Evolutionary conservation across 495 filamentous ascomycete genomes (phyloP), one percentile per base, ranked within the genome.

Genomic region (Chaetomium cochliodes): DNA sequence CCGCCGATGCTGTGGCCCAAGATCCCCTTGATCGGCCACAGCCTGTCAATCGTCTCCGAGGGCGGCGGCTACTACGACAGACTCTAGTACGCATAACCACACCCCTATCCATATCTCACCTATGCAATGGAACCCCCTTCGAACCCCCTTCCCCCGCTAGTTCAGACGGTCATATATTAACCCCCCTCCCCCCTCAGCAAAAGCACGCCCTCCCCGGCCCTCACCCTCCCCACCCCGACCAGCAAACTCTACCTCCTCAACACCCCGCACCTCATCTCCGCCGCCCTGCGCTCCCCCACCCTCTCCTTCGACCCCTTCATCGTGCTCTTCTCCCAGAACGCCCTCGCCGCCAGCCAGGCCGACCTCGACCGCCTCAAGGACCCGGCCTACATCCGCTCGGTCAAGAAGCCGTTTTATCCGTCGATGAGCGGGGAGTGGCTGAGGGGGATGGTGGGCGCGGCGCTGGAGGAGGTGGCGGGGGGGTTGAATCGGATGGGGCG

Each of bases 201-300:
- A 30, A 30, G 3, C 28, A 30, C 28, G 7, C 72, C 78, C 15
- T 6, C 2, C 28, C 28, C 28, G 3, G 72, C 75, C 50, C 77
- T 74, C 69, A 82, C 79, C 1, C 68, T 82, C 8, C 74, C 76
- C 25, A 72, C 78, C 28, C 58, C 52, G 39, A 41, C 37, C 44
- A 44, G 60, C 26, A 69, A 67, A 20, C 9, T 69, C 25, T 73
- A 73, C 60, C 44, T 71, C 0, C 65, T 71, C 66, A 52, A 60
- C 55, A 57, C 51, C 8, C 68, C 5, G 2, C 54, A n/a, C 23
- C 65, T 68, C 20, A 61, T 66, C 50, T 16, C 54, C n/a, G 62
- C 68, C 12, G 68, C 65, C 16, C 33, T 65, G 58, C 44, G 62
- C 15, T 56, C 49, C 62, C 33, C 58, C 25, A 41, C 50, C 46